Evolutionary conservation across 2,329 filamentous ascomycete species (phyloP).

Genomic region (Aspergillus amoenus): DNA sequence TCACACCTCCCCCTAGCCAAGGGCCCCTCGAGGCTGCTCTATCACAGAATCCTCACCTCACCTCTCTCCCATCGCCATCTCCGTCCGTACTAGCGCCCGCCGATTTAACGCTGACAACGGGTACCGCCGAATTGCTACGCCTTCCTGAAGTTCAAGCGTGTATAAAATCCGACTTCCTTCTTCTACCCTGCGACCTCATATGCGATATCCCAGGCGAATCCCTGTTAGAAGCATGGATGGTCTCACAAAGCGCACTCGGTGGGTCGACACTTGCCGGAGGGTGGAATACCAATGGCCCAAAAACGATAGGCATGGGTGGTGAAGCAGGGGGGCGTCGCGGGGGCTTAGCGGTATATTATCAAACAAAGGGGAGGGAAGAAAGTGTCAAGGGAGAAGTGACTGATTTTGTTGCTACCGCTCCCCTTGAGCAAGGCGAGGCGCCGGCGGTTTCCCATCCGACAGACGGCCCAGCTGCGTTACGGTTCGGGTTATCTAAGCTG

Average conservation of each 20-base stretch:
- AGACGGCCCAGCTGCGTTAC: slow-evolving; percentile 57
- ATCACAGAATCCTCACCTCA: slow-evolving; percentile 51
- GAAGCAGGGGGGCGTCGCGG: slow-evolving; percentile 66
- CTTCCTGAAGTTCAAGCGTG: slow-evolving; percentile 76
- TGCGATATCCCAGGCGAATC: slow-evolving; percentile 83
- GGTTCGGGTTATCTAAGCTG: slow-evolving; percentile 70
- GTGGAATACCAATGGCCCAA: slow-evolving; percentile 38
- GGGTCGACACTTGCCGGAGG: slow-evolving; percentile 53
- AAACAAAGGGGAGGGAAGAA: slow-evolving; percentile 70
- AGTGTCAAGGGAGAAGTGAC: slow-evolving; percentile 87
- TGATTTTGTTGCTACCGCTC: slow-evolving; percentile 81
- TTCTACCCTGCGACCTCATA: slow-evolving; percentile 89
- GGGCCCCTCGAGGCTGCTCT: slow-evolving; percentile 48
- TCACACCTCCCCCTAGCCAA: slow-evolving; percentile 47
- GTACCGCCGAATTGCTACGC: slow-evolving; percentile 84
- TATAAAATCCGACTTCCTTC: slow-evolving; percentile 81
- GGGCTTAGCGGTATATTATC: slow-evolving; percentile 86
- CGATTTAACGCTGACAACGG: slow-evolving; percentile 76
- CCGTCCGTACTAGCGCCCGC: slow-evolving; percentile 75
- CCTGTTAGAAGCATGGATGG: slow-evolving; percentile 89
- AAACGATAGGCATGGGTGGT: slow-evolving; percentile 51
- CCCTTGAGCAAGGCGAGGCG: slow-evolving; percentile 55
- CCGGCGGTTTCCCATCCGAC: slow-evolving; percentile 57
- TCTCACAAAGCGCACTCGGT: slow-evolving; percentile 70
- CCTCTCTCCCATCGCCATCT: slow-evolving; percentile 48